Base-by-base conservation (phyloP, 805 yeast species). In the Yamadazyma insecticola region DNA sequence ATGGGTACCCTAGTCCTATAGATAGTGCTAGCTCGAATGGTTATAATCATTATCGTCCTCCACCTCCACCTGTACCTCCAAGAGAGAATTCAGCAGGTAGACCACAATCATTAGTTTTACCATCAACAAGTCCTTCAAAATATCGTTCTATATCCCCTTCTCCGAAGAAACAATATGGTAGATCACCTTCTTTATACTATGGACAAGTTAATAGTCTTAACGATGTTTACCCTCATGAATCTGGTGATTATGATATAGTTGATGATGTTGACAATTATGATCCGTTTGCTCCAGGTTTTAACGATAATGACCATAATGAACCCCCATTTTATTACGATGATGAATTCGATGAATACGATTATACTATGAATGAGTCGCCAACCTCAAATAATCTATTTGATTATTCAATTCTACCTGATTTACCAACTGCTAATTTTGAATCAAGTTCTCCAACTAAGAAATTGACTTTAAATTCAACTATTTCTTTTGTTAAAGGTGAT, bases 401-500 rank as follows among this genome's bases (percentile, higher is more conserved):
- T 21, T 39, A 32, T 32, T 37, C 45, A 26, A 48, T 60, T 4
- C 56, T 41, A 13, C 68, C 67, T 0, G 64, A 60, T 18, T 42
- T 61, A 6, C 67, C 48, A 8, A 26, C 41, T 18, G 27, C 43
- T 15, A 26, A 33, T 22, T 21, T 17, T 2, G 22, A 31, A 11
- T 27, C 30, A 22, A 32, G 32, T 13, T 41, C 51, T 4, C 48
- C 51, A 4, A 36, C 44, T 6, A 44, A 43, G 20, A 32, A 44
- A 22, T 27, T 43, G 31, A 40, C 52, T 1, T 39, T 43, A 36
- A 50, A 32, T 45, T 53, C 45, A 18, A 44, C 57, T 16, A 55
- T 50, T 25, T 62, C 48, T 5, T 64, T 63, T 72, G 65, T 35
- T 61, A 67, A 30, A 55, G 48, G 40, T 12, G 13, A 22, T 7